Evolutionary conservation across 768 basidiomycete genomes (phyloP), one percentile per base, ranked within the genome.

Genomic region (Termitomyces sp.): DNA sequence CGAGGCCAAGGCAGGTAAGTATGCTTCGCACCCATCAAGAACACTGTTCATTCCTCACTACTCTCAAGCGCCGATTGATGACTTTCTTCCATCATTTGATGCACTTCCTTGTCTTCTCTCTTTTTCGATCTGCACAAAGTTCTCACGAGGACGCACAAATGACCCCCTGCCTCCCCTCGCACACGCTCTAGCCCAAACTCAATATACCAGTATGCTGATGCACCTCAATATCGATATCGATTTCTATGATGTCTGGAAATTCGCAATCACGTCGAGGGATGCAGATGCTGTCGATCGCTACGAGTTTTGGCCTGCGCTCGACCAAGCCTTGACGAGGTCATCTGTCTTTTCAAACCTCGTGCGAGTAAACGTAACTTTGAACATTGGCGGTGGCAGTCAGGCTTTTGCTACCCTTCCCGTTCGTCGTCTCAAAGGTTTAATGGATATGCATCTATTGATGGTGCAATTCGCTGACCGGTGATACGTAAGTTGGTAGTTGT

Each of bases 171-270:
- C 50, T n/a, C 50, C 28, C 38, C 50, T 51, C 17, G 38, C 38
- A 8, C 28, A 51, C 26, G 50, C 50, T 41, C 50, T 51, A 19
- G 40, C 38, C n/a, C n/a, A 41, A 30, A 51, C 50, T n/a, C 11
- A 30, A 12, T n/a, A 10, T 5, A 41, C 38, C 7, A 46, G 51
- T 23, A 19, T 52, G 7, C 52, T 61, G 15, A 35, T 44, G 37
- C 19, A 54, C 21, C 60, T 61, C 26, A 19, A 28, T 1, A 52
- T 61, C 5, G 5, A 50, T 31, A 55, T 61, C 17, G 54, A 55
- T 47, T 61, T 61, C 33, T 50, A 52, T 46, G 50, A 48, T 49
- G 60, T 60, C 49, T 61, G 60, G 60, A 58, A 54, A 31, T 61
- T 61, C 28, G 54, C 60, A 14, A 56, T 59, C 45, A 61, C 60